Evolutionary conservation across 331 rosid species (phyloP), one percentile per base, ranked within the genome.

Genomic region (Arachis monticola): DNA sequence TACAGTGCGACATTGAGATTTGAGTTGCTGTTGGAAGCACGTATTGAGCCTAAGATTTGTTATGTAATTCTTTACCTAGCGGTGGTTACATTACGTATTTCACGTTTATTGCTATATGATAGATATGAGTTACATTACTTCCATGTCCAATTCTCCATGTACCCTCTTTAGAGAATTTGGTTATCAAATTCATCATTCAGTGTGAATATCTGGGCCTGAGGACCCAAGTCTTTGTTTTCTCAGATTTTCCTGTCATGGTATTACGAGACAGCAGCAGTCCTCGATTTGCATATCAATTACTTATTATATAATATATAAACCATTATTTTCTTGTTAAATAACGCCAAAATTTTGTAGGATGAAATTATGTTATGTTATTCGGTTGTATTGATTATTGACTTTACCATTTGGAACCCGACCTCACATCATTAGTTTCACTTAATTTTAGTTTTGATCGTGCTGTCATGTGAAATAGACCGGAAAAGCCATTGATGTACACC

Each of bases 1-100:
- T 93, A 76, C 93, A 70, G 59, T 64, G 75, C 82, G 67, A 78
- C 53, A 51, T 70, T 83, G 92, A 78, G 90, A 80, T 82, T 81
- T 79, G 83, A 74, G 74, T 75, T 83, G 85, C 84, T 58, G 82
- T 85, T 77, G 79, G 73, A 4, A 81, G 92, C 84, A 70, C 78
- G 77, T 82, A 81, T 82, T 74, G 85, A 81, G 81, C 88, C 69
- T 65, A 85, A 79, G 72, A 81, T 78, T 68, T 67, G 81, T 81
- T 64, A 83, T 79, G 86, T 62, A 67, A 53, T 74, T 57, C 64
- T 78, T 51, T 60, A 1, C 58, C 67, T 61, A 74, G 81, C 60
- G 11, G 64, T 40, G 80, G 80, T 72, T 80, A 80, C 84, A 78
- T 72, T 80, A 77, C 84, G 11, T 42, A 67, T 45, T 22, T 57